phyloP scores from a whole-genome alignment of 345 rosid species.

The Clarkia xantiana region DNA sequence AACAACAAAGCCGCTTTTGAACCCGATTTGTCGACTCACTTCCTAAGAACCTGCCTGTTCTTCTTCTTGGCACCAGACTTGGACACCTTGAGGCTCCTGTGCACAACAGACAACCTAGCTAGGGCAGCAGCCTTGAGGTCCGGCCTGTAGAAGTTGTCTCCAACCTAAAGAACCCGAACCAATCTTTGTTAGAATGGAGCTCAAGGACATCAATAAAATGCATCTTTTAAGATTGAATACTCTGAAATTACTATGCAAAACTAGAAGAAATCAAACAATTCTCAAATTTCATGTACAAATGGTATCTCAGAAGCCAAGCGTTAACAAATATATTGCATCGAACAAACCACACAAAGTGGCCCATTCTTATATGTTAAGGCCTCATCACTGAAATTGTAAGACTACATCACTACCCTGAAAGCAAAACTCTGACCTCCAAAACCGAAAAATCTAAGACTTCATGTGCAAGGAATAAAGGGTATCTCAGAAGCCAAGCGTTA shows the following conservation, averaged over 20 bases:
- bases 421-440: too few relatives aligned
- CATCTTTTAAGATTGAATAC: background rate
- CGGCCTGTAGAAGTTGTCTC: conserved; percentile 74
- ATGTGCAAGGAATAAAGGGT: too few relatives aligned
- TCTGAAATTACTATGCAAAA: background rate
- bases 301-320: too few relatives aligned
- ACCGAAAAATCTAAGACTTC: too few relatives aligned
- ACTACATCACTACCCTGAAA: too few relatives aligned
- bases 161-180: conserved; percentile 29
- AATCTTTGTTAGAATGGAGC: background rate
- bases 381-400: too few relatives aligned
- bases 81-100: conserved; percentile 66
- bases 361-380: too few relatives aligned
- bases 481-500: too few relatives aligned
- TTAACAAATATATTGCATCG: too few relatives aligned
- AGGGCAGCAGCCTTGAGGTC: conserved; percentile 85
- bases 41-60: conserved; percentile 54
- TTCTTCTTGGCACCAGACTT: conserved; percentile 90
- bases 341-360: too few relatives aligned
- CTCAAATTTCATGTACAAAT: too few relatives aligned
- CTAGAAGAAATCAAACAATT: background rate
- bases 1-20: background rate
- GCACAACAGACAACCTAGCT: conserved; percentile 68
- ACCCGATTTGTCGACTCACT: conserved; percentile 9
- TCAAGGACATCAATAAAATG: background rate